These are phyloP conservation scores for Talaromyces trachyspermus DNA, from an alignment of 495 filamentous ascomycete genomes.

Conservation along the genomic window DNA sequence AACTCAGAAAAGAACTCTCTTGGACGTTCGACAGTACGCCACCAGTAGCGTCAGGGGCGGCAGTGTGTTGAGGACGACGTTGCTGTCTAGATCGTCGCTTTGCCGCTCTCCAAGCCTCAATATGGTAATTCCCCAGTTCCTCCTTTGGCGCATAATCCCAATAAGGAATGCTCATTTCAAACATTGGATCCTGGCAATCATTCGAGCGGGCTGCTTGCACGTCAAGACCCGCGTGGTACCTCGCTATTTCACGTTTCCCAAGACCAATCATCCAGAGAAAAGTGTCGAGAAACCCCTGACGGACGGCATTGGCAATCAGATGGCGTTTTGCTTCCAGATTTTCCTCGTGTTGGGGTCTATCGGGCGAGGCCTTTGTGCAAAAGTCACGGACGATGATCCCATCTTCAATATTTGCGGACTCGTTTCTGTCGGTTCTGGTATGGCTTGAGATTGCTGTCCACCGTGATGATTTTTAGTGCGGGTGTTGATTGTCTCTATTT, in stretches of 20 bases:
- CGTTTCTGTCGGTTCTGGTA: constrained; percentile 8
- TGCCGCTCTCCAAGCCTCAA: constrained; percentile 5
- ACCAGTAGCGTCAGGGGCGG: no score
- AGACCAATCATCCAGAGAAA: constrained; percentile 5
- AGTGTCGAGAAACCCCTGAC: constrained; percentile 4
- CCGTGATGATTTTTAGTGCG: background rate
- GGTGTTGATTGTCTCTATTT: background rate
- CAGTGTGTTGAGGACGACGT: background rate
- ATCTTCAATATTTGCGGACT: constrained; percentile 8
- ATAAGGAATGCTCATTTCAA: background rate
- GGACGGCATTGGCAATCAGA: background rate
- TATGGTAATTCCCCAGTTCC: constrained; percentile 5
- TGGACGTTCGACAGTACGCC: no score
- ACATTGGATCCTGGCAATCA: background rate
- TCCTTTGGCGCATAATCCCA: constrained; percentile 5
- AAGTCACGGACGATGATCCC: constrained; percentile 15
- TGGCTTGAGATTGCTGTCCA: constrained; percentile 16
- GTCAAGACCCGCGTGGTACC: constrained; percentile 5
- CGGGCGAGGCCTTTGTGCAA: constrained; percentile 5
- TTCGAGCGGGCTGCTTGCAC: background rate
- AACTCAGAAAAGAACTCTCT: background rate
- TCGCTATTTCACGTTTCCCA: constrained; percentile 4
- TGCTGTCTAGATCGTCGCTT: background rate
- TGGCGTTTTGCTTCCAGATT: background rate
- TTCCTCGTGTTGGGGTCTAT: background rate